Conservation (phyloP, 345 rosid species). For the Linum usitatissimum region DNA sequence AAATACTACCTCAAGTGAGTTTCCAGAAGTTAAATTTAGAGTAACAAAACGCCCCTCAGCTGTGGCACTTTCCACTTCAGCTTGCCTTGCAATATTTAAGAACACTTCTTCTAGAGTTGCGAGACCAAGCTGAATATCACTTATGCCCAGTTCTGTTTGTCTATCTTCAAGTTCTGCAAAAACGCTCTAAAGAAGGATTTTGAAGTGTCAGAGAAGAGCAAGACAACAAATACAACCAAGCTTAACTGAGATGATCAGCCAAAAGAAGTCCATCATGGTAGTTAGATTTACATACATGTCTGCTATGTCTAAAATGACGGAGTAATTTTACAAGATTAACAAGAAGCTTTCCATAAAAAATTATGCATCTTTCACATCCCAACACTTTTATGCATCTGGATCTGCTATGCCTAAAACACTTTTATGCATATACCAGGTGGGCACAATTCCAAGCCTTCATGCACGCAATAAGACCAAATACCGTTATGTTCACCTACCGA, state of each 20-base stretch:
- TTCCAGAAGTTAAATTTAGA: conserved; percentile 53
- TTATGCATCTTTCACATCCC: too few species aligned
- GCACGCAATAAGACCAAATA: too few species aligned
- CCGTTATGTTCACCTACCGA: too few species aligned
- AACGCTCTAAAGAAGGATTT: conserved; percentile 29
- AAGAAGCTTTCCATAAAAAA: too few species aligned
- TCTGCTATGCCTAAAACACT: too few species aligned
- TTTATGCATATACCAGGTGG: too few species aligned
- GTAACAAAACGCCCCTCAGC: conserved; percentile 64
- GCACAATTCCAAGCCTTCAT: too few species aligned
- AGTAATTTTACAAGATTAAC: too few species aligned
- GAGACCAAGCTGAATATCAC: conserved; percentile 83
- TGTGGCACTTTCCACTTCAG: conserved; percentile 84
- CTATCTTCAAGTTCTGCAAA: conserved; percentile 68
- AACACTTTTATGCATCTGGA: too few species aligned
- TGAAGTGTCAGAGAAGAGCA: conserved; percentile 2
- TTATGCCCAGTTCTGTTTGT: conserved; percentile 49
- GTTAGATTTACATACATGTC: background rate
- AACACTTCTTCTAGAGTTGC: conserved; percentile 96
- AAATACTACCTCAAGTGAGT: conserved; percentile 45
- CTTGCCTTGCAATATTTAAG: conserved; percentile 84
- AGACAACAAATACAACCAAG: background rate
- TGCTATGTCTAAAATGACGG: too few species aligned
- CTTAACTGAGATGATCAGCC: background rate
- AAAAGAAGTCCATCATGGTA: background rate